Evolutionary conservation across 495 filamentous ascomycete genomes (phyloP), one percentile per base, ranked within the genome.

Genomic region (Antarctomyces pellizariae): DNA sequence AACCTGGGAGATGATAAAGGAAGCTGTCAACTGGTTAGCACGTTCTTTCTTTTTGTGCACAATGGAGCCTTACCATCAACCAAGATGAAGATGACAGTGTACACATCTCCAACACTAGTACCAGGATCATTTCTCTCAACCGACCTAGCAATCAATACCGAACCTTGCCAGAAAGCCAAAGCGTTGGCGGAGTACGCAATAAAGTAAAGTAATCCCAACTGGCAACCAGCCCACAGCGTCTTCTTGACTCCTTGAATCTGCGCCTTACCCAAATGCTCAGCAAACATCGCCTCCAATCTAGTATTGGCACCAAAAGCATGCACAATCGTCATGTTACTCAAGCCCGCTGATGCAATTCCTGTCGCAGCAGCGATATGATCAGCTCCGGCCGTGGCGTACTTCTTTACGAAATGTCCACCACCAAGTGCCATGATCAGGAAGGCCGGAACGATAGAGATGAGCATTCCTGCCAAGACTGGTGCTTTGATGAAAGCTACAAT

Each of bases 101-200:
- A 69, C 4, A 53, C 56, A 20, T 60, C 43, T 20, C 65, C 66
- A 13, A 65, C 56, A 3, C 40, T 35, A 5, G 59, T 59, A 4
- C 40, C 37, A 9, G 57, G 59, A 17, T 47, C 39, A 5, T 40
- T 44, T 7, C 36, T 39, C 5, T 40, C 41, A n/a, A 65, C 52
- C 11, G 52, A 46, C 16, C 54, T 39, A 13, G 63, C 60, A 29
- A 71, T 58, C 7, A 47, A 46, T 14, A 39, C 43, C 34, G 56
- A 61, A 10, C 64, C 68, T 34, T 70, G 58, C 64, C 64, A 74
- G 31, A 69, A 72, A 1, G 66, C 66, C 16, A 74, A 44, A 23
- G 59, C 66, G 32, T 67, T 67, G 1, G 62, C 64, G 11, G 56
- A 52, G 31, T 63, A 71, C 1, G 59, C 58, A 26, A 69, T 54